A percentile compares a stretch with the other conserved stretches of the same genome.
Conservation (phyloP, 225 moss, liverwort and hornwort species). For the Neckera pumila region DNA sequence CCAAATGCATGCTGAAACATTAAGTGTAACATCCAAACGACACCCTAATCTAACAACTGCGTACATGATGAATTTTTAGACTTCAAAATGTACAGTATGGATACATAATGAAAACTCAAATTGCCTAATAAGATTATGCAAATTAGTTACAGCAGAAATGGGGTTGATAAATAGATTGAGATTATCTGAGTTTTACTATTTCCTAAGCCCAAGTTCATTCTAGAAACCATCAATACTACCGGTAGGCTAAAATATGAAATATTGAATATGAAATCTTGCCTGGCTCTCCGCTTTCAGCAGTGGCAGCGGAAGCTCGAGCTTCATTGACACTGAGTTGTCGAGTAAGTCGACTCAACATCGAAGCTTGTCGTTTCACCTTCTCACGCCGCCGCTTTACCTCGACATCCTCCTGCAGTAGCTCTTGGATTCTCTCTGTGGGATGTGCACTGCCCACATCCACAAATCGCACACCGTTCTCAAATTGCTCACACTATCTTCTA, state of each 20-base stretch:
- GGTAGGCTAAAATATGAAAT: background rate
- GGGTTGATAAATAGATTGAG: background rate
- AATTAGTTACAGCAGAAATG: background rate
- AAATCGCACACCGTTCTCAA: background rate
- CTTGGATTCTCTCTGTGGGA: constrained; percentile 72
- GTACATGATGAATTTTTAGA: background rate
- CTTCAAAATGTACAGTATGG: background rate
- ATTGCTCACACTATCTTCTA: background rate
- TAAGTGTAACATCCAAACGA: background rate
- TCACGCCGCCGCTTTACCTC: constrained; percentile 81
- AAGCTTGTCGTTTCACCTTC: constrained; percentile 61
- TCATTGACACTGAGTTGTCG: constrained; percentile 85
- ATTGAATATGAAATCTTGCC: background rate
- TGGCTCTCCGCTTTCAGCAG: constrained; percentile 42
- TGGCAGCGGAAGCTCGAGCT: constrained; percentile 65
- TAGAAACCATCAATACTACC: too few species aligned
- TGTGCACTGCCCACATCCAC: constrained; percentile 47
- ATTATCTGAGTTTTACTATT: background rate
- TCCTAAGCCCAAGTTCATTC: background rate
- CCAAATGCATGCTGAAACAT: background rate
- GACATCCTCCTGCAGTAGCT: constrained; percentile 76
- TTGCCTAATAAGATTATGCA: background rate
- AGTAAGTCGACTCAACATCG: constrained; percentile 61
- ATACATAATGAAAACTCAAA: background rate
- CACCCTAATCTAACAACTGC: background rate